Evolutionary conservation across 805 yeast species (phyloP).

Genomic region (Barnettozyma wickerhamii): DNA sequence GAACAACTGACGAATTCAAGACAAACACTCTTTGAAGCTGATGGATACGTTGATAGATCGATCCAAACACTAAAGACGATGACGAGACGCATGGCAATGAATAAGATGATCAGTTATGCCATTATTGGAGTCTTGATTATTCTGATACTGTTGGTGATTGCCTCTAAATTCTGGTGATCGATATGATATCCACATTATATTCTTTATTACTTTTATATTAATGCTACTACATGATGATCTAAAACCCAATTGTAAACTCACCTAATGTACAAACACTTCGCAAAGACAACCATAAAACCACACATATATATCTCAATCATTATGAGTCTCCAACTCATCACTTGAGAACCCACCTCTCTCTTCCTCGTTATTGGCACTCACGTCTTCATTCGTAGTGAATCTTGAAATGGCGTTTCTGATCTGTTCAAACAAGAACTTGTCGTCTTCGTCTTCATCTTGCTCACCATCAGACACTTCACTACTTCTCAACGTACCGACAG

Average conservation of each 20-base stretch:
- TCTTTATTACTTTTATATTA: too few species aligned
- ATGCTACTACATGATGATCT: neutral
- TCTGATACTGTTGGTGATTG: conserved; percentile 76
- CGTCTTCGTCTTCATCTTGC: conserved; percentile 25
- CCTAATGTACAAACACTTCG: too few species aligned
- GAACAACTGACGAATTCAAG: conserved; percentile 88
- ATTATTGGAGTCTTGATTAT: conserved; percentile 84
- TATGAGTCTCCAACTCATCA: conserved; percentile 55
- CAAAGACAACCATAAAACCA: too few species aligned
- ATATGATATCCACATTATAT: neutral
- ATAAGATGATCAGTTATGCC: conserved; percentile 84
- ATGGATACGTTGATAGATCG: conserved; percentile 86
- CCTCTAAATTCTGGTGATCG: conserved; percentile 51
- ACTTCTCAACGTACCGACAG: conserved; percentile 3
- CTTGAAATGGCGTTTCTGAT: conserved; percentile 40
- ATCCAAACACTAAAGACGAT: conserved; percentile 81
- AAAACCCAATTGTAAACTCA: too few species aligned
- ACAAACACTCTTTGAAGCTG: conserved; percentile 84
- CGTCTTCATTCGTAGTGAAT: conserved; percentile 17
- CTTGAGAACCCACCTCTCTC: conserved; percentile 35
- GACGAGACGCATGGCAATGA: conserved; percentile 91
- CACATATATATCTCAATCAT: conserved; percentile 8
- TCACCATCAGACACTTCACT: conserved; percentile 9
- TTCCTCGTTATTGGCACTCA: conserved; percentile 9
- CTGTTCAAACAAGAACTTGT: conserved; percentile 32